These are phyloP conservation scores for Skeletonema potamos DNA, from an alignment of 108 stramenopile species.

Conservation along the genomic window DNA sequence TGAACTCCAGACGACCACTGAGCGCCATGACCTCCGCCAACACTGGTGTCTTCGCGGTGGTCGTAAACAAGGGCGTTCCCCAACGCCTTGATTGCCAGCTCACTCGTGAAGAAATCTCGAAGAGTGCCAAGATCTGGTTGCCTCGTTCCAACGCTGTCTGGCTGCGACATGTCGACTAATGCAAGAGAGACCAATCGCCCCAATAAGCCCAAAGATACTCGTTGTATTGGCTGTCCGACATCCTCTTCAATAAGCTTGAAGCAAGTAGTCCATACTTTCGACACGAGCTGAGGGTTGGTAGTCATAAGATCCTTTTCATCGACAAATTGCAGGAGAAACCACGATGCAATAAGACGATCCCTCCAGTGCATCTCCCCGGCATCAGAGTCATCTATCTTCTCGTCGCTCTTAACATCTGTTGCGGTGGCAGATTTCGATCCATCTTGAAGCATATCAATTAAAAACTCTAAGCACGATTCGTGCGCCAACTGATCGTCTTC, in stretches of 20 bases:
- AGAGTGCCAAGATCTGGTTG: conserved; percentile 33
- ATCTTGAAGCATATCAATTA: conserved; percentile 52
- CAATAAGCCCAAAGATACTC: conserved; percentile 79
- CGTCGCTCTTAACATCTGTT: conserved; percentile 20
- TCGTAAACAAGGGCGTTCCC: conserved; percentile 80
- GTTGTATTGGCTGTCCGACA: conserved; percentile 80
- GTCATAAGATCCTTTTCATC: conserved; percentile 60
- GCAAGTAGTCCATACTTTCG: conserved; percentile 62
- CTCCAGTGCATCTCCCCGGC: conserved; percentile 77
- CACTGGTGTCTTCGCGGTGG: conserved; percentile 84
- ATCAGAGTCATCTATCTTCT: conserved; percentile 21
- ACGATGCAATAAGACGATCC: conserved; percentile 74
- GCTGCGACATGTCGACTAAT: conserved; percentile 38
- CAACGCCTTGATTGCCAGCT: conserved; percentile 60
- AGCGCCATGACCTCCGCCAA: conserved; percentile 79
- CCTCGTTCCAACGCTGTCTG: neutral
- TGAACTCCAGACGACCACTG: conserved; percentile 88
- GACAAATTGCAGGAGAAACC: conserved; percentile 71
- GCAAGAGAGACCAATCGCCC: conserved; percentile 63
- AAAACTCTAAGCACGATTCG: conserved; percentile 52
- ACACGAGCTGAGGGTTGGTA: conserved; percentile 26
- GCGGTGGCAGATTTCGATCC: conserved; percentile 13
- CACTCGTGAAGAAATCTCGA: conserved; percentile 46
- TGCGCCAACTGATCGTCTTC: conserved; percentile 50
- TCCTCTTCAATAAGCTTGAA: conserved; percentile 75